A percentile compares a stretch with the other conserved stretches of the same genome.
Conservation (phyloP, 306 rosid species). For the Quercus rubra region DNA sequence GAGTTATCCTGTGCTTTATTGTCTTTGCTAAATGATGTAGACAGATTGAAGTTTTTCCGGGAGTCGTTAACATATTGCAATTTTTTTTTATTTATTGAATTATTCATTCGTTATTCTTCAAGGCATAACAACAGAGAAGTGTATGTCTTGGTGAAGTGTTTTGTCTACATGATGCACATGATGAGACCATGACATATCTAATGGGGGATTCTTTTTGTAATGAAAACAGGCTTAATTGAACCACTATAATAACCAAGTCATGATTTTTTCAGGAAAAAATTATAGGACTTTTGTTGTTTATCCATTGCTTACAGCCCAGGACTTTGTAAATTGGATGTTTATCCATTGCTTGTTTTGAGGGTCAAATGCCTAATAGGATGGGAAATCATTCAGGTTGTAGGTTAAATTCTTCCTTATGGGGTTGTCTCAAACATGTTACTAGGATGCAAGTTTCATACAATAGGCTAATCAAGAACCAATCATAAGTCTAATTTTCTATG, state of each 20-base stretch:
- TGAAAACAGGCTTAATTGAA: background rate
- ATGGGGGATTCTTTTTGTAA: background rate
- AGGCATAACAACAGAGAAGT: background rate
- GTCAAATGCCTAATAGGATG: background rate
- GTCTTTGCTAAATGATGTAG: slow-evolving; percentile 5
- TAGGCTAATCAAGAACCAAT: background rate
- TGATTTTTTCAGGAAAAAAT: background rate
- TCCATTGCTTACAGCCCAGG: background rate
- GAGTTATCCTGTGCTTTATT: slow-evolving; percentile 30
- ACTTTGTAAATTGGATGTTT: background rate
- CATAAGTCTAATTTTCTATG: background rate
- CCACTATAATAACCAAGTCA: background rate
- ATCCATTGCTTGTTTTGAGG: background rate
- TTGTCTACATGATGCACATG: background rate
- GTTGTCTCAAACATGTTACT: background rate
- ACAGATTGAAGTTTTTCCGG: background rate
- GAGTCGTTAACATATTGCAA: background rate
- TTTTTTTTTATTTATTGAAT: slow-evolving; percentile 4
- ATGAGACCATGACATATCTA: background rate
- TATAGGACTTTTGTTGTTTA: background rate
- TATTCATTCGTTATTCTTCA: background rate
- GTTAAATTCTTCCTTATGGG: background rate
- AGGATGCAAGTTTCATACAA: background rate
- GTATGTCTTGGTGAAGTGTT: slow-evolving; percentile 1
- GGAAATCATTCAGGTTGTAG: background rate